Evolutionary conservation across 371 early-diverging fungal genomes (phyloP), one percentile per base, ranked within the genome.

Genomic region (Lichtheimia ramosa): DNA sequence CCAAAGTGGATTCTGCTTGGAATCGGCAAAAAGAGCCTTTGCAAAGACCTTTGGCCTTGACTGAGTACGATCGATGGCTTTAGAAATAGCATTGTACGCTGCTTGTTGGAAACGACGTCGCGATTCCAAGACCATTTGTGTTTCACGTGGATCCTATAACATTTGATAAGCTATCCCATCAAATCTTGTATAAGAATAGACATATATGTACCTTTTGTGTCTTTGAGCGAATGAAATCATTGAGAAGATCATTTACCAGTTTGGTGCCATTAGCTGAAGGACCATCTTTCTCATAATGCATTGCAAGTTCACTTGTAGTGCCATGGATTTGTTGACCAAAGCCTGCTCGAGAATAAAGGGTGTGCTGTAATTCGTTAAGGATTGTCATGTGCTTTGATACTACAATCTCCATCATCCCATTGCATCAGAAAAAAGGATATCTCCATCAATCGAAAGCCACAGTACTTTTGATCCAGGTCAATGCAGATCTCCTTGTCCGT

Each of bases 71-170:
- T 86, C 39, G 4, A 87, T 72, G 4, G 77, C 83, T 5, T 88
- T 77, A 0, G 83, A 73, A 5, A 81, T 56, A 0, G 86, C 82
- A 62, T 84, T 87, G 60, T 83, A 89, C 0, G 89, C 88, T 12
- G 83, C 73, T 39, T 83, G 87, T 53, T 86, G 84, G 51, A 65
- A 88, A 7, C 51, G 50, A 3, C 76, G 55, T 14, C 63, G 49
- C 3, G 58, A 48, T 24, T 55, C 46, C 1, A 24, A 55, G 25
- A 65, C 25, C 1, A 10, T 1, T 3, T 43, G 48, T 18, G 54
- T 43, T 40, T 65, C 61, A 15, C 23, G 54, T 6, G 46, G 43
- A 39, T 43, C 51, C 64, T 64, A 16, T 13, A 20, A 34, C 34
- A 10, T 8, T 34, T 2, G 8, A 34, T 34, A 1, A 34, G 34